Conservation (phyloP, 352 stramenopile genomes). For the Blastocystis sp. region DNA sequence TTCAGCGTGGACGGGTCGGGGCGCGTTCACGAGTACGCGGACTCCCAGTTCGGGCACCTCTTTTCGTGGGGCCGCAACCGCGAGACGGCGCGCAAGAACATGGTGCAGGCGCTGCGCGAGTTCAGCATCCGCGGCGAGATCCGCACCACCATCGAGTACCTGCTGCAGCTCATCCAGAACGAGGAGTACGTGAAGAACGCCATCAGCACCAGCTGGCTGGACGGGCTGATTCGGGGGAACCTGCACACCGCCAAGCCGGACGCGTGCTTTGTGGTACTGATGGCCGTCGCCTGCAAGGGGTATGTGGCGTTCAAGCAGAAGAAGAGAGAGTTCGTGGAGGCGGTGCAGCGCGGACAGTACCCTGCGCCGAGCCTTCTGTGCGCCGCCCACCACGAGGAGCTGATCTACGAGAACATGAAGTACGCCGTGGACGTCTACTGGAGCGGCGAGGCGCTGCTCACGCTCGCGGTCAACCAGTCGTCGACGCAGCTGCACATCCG, state of each 20-base stretch:
- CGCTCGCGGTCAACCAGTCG: slow-evolving; percentile 82
- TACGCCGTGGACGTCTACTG: slow-evolving; percentile 88
- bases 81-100: slow-evolving; percentile 93
- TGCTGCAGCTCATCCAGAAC: slow-evolving; percentile 96
- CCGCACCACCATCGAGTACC: slow-evolving; percentile 98
- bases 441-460: slow-evolving; percentile 85
- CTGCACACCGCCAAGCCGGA: slow-evolving; percentile 78
- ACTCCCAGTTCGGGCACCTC: slow-evolving; percentile 98
- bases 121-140: slow-evolving; percentile 98
- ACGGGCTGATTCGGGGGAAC: slow-evolving; percentile 89
- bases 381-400: slow-evolving; percentile 83
- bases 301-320: slow-evolving; percentile 79
- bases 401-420: slow-evolving; percentile 98
- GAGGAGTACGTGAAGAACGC: slow-evolving; percentile 96
- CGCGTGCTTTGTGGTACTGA: slow-evolving; percentile 77
- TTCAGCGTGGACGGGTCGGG: slow-evolving; percentile 97
- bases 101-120: slow-evolving; percentile 96
- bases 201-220: slow-evolving; percentile 98
- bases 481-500: slow-evolving; percentile 88
- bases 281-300: slow-evolving; percentile 81
- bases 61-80: slow-evolving; percentile 91
- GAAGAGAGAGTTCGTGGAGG: slow-evolving; percentile 79
- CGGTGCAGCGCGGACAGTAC: slow-evolving; percentile 81
- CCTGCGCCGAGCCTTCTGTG: slow-evolving; percentile 82
- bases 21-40: slow-evolving; percentile 98